Evolutionary conservation across 805 yeast species (phyloP).

Genomic region (Candida montana): DNA sequence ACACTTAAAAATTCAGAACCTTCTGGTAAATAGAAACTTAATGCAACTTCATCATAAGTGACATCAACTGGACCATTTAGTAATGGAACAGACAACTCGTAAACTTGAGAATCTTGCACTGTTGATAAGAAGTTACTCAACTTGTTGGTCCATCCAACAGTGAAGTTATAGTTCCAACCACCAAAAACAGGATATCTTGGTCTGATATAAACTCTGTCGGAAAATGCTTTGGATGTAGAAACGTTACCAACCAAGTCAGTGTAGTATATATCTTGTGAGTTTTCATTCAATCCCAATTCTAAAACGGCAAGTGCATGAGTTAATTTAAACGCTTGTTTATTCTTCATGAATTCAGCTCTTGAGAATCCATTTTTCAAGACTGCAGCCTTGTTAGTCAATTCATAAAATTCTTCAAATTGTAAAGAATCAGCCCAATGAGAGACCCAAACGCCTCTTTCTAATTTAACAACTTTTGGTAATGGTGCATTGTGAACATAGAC

Average conservation of each 20-base stretch:
- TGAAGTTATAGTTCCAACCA: constrained; percentile 93
- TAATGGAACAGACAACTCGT: constrained; percentile 62
- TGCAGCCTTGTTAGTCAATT: constrained; percentile 73
- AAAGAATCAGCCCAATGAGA: constrained; percentile 76
- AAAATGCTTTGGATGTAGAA: constrained; percentile 54
- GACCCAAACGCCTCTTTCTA: constrained; percentile 78
- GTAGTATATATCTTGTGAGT: constrained; percentile 63
- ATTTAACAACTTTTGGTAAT: constrained; percentile 49
- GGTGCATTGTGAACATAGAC: constrained; percentile 65
- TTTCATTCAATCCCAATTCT: constrained; percentile 48
- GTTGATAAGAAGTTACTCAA: constrained; percentile 48
- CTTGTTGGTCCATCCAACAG: constrained; percentile 84
- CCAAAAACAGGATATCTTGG: constrained; percentile 97
- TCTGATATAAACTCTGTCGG: constrained; percentile 45
- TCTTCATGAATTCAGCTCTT: constrained; percentile 69
- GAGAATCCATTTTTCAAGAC: constrained; percentile 65
- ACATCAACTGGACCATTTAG: constrained; percentile 67
- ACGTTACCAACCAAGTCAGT: constrained; percentile 93
- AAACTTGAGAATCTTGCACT: constrained; percentile 32
- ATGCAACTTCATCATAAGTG: constrained; percentile 55
- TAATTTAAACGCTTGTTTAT: constrained; percentile 41
- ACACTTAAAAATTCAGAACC: constrained; percentile 61
- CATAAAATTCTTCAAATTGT: constrained; percentile 82
- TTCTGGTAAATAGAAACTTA: constrained; percentile 78
- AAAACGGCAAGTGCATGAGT: constrained; percentile 58